Evolutionary conservation across 2,329 filamentous ascomycete genomes (phyloP), one percentile per base, ranked within the genome.

Genomic region (Hymenoscyphus fraxineus): DNA sequence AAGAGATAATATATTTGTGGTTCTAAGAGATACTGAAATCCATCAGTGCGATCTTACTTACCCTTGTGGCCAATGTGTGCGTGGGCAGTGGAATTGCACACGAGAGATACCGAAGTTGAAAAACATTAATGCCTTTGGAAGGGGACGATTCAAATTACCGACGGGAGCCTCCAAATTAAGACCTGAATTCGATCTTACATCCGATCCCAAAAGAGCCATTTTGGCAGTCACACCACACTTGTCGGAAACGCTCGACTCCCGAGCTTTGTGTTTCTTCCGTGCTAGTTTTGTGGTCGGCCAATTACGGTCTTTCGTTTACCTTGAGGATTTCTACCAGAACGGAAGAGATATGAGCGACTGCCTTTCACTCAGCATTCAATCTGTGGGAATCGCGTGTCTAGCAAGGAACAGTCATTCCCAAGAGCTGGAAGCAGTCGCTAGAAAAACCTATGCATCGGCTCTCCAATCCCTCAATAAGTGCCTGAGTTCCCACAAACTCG

Each of bases 381-480:
- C 82, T 9, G 82, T 84, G 3, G 82, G 82, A 16, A 74, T 84
- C n/a, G 78, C 80, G 54, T 80, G 81, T 27, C 73, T 83, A 38
- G 80, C 82, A 16, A 79, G 80, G 67, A 74, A 60, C 10, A 35
- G 27, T 3, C 58, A 58, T 27, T 64, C 63, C 19, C 66, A 70
- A 2, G 75, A 79, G 19, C 75, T 79, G 9, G 79, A 82, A 73
- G 77, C 77, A 7, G 77, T 77, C 60, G 81, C 82, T 3, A 78
- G 78, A 9, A 79, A 81, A 68, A 80, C 78, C 67, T 84, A 84
- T 67, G 79, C 77, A 10, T 77, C 79, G 5, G 82, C 82, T 10
- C 76, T 84, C 2, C 75, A 76, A 12, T 70, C 83, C 62, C 81
- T 79, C 9, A 82, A 83, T 60, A 72, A 75, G 16, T 80, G 81